Evolutionary conservation across 2,329 filamentous ascomycete species (phyloP).

Genomic region (Ceratocystis cubensis): DNA sequence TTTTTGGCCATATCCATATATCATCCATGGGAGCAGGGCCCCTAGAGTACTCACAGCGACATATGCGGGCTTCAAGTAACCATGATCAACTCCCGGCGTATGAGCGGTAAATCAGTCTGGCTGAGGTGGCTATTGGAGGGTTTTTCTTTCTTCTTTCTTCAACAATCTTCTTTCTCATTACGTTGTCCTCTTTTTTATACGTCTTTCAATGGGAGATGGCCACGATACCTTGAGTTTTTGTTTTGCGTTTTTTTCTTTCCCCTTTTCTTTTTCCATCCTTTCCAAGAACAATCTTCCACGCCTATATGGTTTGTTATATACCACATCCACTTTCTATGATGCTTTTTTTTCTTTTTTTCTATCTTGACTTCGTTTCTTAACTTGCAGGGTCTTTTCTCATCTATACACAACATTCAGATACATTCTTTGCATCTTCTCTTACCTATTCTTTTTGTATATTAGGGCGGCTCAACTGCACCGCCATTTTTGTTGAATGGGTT

Average conservation of each 20-base stretch:
- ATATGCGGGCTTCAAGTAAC: conserved; percentile 10
- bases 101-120: conserved; percentile 26
- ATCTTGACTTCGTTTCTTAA: neutral
- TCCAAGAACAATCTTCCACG: neutral
- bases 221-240: neutral
- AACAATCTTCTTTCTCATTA: neutral
- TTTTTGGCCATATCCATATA: conserved; percentile 19
- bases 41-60: neutral
- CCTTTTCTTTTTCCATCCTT: neutral
- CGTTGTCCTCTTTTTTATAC: neutral
- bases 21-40: too few species aligned
- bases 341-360: neutral
- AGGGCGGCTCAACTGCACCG: neutral
- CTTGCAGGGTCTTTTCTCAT: neutral
- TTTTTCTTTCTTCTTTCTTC: neutral
- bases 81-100: conserved; percentile 33
- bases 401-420: neutral
- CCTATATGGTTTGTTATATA: neutral
- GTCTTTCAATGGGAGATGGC: neutral
- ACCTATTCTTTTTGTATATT: neutral
- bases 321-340: neutral
- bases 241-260: neutral
- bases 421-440: neutral
- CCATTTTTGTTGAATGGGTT: neutral
- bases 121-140: neutral